Base-by-base conservation (phyloP, 208 protist species). In the Naegleria lovaniensis region DNA sequence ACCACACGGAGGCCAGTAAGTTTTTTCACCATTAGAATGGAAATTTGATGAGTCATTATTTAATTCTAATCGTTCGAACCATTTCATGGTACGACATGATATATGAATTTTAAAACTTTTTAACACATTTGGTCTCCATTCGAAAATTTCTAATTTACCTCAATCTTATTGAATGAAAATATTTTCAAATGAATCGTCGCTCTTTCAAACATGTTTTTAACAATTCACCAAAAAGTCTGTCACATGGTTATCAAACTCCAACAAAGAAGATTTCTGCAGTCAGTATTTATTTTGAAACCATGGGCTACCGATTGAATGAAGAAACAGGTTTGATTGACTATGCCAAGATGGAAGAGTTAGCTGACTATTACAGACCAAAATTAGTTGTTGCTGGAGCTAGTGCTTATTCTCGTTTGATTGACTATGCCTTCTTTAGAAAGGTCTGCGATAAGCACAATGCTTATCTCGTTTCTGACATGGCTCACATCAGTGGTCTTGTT, bases 281-380 rank as follows among this genome's bases (percentile, higher is more conserved):
- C 22, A 95, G 93, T 25, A 92, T 95, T 52, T 94, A 93, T 83
- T 95, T 93, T 43, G 94, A 95, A 48, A 93, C 93, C 4, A 83
- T 95, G 75, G 91, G 94, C 19, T 95, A 95, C 84, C 5, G 48
- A 67, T 43, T 95, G 38, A 92, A 93, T 90, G 67, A 92, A 40
- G 13, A 87, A 38, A 95, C 94, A 19, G 94, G 94, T 38, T 88
- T 93, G 2, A 94, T 95, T 39, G 93, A 95, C 85, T 95, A 95
- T 83, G 94, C 95, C 43, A 89, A 40, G 38, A 59, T 95, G 38
- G 93, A 94, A 36, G 76, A 85, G n/a, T 51, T 40, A 0, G 94
- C 94, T 25, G 11, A 76, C 7, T 38, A 91, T 5, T 95, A 93
- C 88, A 33, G 91, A 36, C 94, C 94, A 41, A 95, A 95, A 79